These are phyloP conservation scores for Rhodofomes roseus DNA, from an alignment of 1,284 basidiomycete species.

Conservation along the genomic window DNA sequence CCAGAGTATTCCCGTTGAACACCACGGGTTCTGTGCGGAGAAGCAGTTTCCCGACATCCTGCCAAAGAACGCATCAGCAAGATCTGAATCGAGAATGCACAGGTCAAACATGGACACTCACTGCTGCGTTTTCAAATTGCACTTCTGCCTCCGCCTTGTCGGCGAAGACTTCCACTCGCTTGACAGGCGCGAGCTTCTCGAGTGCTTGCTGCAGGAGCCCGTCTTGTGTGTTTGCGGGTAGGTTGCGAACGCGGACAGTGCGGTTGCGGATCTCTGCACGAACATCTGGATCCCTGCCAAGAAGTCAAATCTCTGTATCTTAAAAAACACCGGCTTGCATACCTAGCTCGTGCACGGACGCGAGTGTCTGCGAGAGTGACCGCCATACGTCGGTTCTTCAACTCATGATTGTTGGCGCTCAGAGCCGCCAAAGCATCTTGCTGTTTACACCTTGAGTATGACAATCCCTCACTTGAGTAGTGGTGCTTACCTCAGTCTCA, in stretches of 20 bases:
- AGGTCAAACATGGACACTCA: constrained; percentile 36
- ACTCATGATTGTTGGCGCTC: constrained; percentile 78
- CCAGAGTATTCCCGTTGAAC: constrained; percentile 56
- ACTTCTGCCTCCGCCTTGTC: constrained; percentile 70
- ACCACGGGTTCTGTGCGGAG: constrained; percentile 64
- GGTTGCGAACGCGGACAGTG: constrained; percentile 69
- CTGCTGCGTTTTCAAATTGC: constrained; percentile 71
- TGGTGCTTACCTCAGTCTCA: constrained; percentile 61
- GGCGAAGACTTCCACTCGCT: constrained; percentile 72
- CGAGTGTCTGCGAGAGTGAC: constrained; percentile 80
- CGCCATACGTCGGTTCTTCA: constrained; percentile 81
- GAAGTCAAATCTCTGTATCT: background rate
- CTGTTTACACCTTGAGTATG: constrained; percentile 34
- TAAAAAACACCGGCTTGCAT: constrained; percentile 15
- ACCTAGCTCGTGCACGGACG: constrained; percentile 56
- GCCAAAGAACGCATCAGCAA: constrained; percentile 4
- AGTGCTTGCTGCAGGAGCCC: constrained; percentile 85
- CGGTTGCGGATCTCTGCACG: constrained; percentile 63
- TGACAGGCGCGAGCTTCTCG: constrained; percentile 73
- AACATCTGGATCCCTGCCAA: constrained; percentile 31
- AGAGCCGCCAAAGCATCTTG: constrained; percentile 70
- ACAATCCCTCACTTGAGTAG: background rate
- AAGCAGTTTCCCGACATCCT: constrained; percentile 81
- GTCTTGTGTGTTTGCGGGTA: constrained; percentile 78
- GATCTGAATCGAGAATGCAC: background rate